Evolutionary conservation across 2,329 filamentous ascomycete species (phyloP), one percentile per base, ranked within the genome.

Genomic region (Phyllosticta citriasiana): DNA sequence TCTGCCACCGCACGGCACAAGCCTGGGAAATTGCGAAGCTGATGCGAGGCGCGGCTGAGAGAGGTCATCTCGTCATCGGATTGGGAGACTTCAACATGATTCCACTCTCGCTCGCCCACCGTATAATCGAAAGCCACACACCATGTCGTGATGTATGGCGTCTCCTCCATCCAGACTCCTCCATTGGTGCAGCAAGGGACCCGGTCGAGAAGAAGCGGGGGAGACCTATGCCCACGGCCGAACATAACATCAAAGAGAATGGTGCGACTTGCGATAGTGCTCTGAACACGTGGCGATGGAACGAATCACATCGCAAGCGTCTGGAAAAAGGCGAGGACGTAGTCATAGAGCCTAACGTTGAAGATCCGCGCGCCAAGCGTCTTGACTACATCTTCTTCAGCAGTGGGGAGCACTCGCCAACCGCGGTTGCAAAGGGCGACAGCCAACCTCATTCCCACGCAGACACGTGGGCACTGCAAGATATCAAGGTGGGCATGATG

Each of bases 31-130:
- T 97, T 62, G 84, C 92, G 59, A 96, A 96, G 73, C 80, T 96
- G 53, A 88, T 97, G 77, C 86, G 89, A 56, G 88, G 84, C 62
- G 92, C 93, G 53, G 83, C 86, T 1, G 88, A 91, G 66, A 81
- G 88, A 14, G 91, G 91, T 6, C 89, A 93, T 71, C 80, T 97
- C 30, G 91, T 92, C 57, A 78, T 97, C 53, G 92, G 87, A 5
- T 78, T 96, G 59, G 94, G 94, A 26, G 94, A 97, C 77, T 97
- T 97, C 78, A 97, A 97, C 76, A 96, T 96, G 88, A 79, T 91
- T n/a, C 94, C 94, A 0, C 76, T 88, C 51, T 95, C 90, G 26
- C 84, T 96, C 64, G 87, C 89, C 33, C 90, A 97, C 76, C 84
- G 86, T 59, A 80, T 97, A 65, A 87, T 99, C 66, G 89, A 88